Conservation (phyloP, 164 flowering plant genomes). For the Berberis thunbergii region DNA sequence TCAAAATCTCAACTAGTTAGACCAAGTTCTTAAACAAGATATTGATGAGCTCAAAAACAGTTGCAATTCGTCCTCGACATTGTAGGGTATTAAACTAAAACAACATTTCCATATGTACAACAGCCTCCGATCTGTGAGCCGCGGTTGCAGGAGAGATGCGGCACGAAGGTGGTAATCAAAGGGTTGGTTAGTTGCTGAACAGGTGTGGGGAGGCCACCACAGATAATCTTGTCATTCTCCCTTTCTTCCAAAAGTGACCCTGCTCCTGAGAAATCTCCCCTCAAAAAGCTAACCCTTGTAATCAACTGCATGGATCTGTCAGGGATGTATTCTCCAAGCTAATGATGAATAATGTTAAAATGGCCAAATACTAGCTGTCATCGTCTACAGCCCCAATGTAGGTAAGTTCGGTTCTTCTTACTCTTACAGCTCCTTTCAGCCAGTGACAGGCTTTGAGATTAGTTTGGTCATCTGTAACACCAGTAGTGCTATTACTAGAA, state of each 20-base stretch:
- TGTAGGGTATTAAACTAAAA: slow-evolving; percentile 13
- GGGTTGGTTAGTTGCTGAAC: slow-evolving; percentile 29
- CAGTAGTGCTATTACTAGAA: slow-evolving; percentile 32
- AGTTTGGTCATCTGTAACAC: slow-evolving; percentile 47
- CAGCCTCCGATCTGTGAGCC: slow-evolving; percentile 27
- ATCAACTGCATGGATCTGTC: slow-evolving; percentile 5
- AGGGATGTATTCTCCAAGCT: slow-evolving; percentile 6
- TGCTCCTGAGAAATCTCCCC: slow-evolving; percentile 14
- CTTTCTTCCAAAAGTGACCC: background rate
- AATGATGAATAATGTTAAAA: slow-evolving; percentile 6
- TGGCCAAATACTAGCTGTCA: slow-evolving; percentile 51
- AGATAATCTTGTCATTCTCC: slow-evolving; percentile 1
- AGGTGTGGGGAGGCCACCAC: slow-evolving; percentile 3
- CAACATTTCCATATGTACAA: slow-evolving; percentile 55
- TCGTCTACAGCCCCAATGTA: slow-evolving; percentile 89
- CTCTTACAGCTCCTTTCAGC: slow-evolving; percentile 89
- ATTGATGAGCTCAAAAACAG: slow-evolving; percentile 15
- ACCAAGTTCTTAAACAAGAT: slow-evolving; percentile 1
- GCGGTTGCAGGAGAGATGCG: slow-evolving; percentile 9
- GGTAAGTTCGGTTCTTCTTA: slow-evolving; percentile 84
- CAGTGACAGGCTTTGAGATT: slow-evolving; percentile 71
- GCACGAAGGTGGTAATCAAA: slow-evolving; percentile 12
- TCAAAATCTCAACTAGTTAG: no score
- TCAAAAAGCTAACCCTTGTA: background rate
- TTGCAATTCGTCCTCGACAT: slow-evolving; percentile 28